A percentile compares a stretch with the other conserved stretches of the same genome.
phyloP scores from a whole-genome alignment of 2,329 filamentous ascomycete species.

The Ceratocystis papillata region DNA sequence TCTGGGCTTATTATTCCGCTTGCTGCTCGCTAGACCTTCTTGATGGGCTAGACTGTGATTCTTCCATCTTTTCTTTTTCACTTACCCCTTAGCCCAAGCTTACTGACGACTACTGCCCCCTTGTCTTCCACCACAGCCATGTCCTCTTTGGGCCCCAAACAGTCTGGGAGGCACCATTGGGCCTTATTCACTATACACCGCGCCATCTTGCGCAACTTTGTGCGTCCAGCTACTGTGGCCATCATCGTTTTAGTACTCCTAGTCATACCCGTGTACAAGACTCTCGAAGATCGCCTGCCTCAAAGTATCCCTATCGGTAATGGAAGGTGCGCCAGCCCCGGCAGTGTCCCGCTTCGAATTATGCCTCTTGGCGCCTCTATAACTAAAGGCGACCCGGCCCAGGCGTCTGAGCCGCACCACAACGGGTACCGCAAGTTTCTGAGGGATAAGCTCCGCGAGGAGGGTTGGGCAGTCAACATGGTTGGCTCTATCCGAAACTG shows the following conservation, averaged over 20 bases:
- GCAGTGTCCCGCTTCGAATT: constrained; percentile 27
- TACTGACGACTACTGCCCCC: no score
- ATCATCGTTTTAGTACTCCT: background rate
- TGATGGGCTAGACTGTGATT: no score
- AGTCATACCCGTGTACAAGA: constrained; percentile 1
- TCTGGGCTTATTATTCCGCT: no score
- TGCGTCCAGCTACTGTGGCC: background rate
- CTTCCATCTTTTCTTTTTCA: no score
- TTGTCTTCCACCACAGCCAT: background rate
- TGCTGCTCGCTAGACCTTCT: no score
- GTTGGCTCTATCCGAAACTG: constrained; percentile 33
- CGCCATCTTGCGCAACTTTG: background rate
- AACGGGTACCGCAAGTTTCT: constrained; percentile 34
- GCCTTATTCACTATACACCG: background rate
- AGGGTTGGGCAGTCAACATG: constrained; percentile 33
- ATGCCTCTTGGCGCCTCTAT: constrained; percentile 34
- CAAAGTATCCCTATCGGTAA: background rate
- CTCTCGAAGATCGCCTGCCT: background rate
- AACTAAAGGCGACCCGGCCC: constrained; percentile 29
- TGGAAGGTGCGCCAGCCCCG: background rate
- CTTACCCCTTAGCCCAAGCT: no score
- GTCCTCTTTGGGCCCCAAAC: background rate
- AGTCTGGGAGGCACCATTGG: background rate
- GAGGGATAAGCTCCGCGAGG: constrained; percentile 28
- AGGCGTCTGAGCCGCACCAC: constrained; percentile 13